Evolutionary conservation across 2,329 filamentous ascomycete genomes (phyloP), one percentile per base, ranked within the genome.

Genomic region (Colletotrichum limetticola): DNA sequence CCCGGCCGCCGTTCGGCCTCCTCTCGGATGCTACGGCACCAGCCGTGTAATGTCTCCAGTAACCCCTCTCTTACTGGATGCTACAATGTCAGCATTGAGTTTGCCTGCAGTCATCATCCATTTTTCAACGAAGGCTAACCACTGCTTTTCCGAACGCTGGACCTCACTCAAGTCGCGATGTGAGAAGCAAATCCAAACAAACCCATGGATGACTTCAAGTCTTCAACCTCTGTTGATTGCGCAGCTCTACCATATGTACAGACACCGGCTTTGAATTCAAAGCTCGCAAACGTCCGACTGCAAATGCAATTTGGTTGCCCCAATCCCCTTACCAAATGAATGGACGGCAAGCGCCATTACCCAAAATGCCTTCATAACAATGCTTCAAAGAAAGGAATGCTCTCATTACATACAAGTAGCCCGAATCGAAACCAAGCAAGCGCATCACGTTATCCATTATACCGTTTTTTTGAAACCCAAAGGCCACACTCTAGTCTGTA

Each of bases 301-400:
- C 55, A 46, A 30, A 66, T 53, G 60, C 58, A 53, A 71, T 49
- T 32, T 35, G 53, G 55, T 60, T 49, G 46, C 28, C 64, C 46
- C 9, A 60, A 49, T 22, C 30, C 26, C 19, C 55, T 52, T 24
- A n/a, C 19, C 7, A 26, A 59, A 42, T 26, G 70, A 74, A 70
- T 32, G 71, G 71, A 74, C 66, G 73, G 71, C 73, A 70, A 70
- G 35, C 61, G 71, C 73, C 73, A 74, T 65, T 74, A 74, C 71
- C 46, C 58, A 24, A 59, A 55, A 66, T 59, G 22, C 22, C 56
- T 52, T 60, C 52, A 60, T 26, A 61, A 71, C 63, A 28, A 74
- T 61, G 56, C 61, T 16, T 49, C 65, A 57, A 24, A 58, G 52
- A 49, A 65, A 55, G 26, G 61, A 62, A 62, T 62, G 52, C 56